These are phyloP conservation scores for Aphanomyces astaci DNA, from an alignment of 352 stramenopile genomes.

Conservation along the genomic window DNA sequence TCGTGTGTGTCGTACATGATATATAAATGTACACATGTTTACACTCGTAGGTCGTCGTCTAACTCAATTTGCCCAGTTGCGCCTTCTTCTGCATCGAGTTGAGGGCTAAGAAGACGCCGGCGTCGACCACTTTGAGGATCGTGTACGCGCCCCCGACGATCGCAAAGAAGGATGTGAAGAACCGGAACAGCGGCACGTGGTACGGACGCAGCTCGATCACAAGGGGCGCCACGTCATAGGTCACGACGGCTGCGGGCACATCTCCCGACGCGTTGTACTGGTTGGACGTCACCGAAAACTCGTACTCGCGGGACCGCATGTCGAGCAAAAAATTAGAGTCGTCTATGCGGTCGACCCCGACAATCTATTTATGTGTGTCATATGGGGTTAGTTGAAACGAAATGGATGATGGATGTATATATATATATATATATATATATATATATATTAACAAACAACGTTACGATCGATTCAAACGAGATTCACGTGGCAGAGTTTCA, in stretches of 20 bases:
- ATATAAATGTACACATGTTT: too few species aligned
- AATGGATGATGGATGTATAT: too few species aligned
- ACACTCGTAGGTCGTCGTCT: too few species aligned
- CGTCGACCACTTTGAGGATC: slow-evolving; percentile 76
- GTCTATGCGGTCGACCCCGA: slow-evolving; percentile 66
- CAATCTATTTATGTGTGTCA: slow-evolving; percentile 40
- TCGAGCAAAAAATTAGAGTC: slow-evolving; percentile 44
- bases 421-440: too few species aligned
- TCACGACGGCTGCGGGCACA: slow-evolving; percentile 58
- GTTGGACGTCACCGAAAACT: slow-evolving; percentile 71
- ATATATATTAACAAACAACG: too few species aligned
- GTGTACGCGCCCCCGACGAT: slow-evolving; percentile 80
- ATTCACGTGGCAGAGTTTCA: too few species aligned
- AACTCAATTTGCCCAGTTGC: slow-evolving; percentile 64
- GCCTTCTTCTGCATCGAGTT: slow-evolving; percentile 84
- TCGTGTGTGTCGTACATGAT: too few species aligned
- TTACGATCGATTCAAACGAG: too few species aligned
- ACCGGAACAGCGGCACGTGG: slow-evolving; percentile 73
- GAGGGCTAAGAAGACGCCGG: slow-evolving; percentile 65
- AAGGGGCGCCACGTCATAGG: slow-evolving; percentile 74
- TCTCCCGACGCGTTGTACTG: slow-evolving; percentile 60
- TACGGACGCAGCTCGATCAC: slow-evolving; percentile 62
- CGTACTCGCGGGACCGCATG: slow-evolving; percentile 47
- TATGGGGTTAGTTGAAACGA: too few species aligned
- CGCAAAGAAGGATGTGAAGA: slow-evolving; percentile 73